phyloP scores from a whole-genome alignment of 495 filamentous ascomycete genomes.

The Penicillium ucsense region DNA sequence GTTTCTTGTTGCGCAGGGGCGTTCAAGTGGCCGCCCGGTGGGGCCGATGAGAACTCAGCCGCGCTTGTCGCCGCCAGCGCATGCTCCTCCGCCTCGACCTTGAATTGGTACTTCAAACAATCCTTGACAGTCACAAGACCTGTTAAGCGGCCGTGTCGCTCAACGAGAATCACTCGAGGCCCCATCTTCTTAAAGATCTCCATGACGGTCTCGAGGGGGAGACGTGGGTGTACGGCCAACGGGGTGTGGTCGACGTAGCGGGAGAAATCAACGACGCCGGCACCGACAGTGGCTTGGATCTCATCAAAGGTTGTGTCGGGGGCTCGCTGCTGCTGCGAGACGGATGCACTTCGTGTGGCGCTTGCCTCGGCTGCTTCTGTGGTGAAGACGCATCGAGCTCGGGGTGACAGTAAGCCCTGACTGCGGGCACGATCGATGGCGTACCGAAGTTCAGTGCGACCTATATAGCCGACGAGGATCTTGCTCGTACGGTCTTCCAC shows the following conservation, averaged over 20 bases:
- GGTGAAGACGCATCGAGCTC: slow-evolving; percentile 69
- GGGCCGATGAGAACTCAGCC: slow-evolving; percentile 25
- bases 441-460: slow-evolving; percentile 85
- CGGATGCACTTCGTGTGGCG: slow-evolving; percentile 25
- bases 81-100: slow-evolving; percentile 83
- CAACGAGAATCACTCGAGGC: slow-evolving; percentile 85
- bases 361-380: slow-evolving; percentile 43
- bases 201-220: slow-evolving; percentile 95
- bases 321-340: slow-evolving; percentile 20
- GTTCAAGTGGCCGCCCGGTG: slow-evolving; percentile 25
- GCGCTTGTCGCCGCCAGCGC: slow-evolving; percentile 38
- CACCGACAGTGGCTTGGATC: slow-evolving; percentile 46
- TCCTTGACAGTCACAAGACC: slow-evolving; percentile 96
- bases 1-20: slow-evolving; percentile 14
- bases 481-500: slow-evolving; percentile 65
- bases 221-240: slow-evolving; percentile 79
- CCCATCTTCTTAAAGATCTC: slow-evolving; percentile 99
- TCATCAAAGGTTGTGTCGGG: slow-evolving; percentile 53
- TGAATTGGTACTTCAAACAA: slow-evolving; percentile 95
- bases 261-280: slow-evolving; percentile 67
- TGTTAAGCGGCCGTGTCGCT: slow-evolving; percentile 71
- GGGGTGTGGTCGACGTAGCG: slow-evolving; percentile 87
- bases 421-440: slow-evolving; percentile 79
- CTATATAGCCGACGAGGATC: slow-evolving; percentile 83
- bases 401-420: slow-evolving; percentile 58